Evolutionary conservation across 805 yeast genomes (phyloP), one percentile per base, ranked within the genome.

Genomic region (Wickerhamomyces subpelliculosus): DNA sequence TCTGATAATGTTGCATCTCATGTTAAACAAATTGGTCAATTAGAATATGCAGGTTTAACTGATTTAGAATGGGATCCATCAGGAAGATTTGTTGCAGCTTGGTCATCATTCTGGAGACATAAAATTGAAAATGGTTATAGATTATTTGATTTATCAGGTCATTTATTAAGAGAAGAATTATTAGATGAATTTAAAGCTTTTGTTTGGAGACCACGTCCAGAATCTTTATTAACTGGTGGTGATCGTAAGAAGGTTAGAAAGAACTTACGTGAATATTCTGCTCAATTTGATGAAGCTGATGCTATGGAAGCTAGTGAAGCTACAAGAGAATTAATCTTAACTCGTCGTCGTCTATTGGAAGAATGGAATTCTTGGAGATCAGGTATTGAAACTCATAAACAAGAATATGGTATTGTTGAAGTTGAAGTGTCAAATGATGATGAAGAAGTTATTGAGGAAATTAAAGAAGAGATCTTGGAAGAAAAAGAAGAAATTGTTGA

Each of bases 121-220:
- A 74, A 80, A 53, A 72, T 84, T 45, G 96, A 86, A 57, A 87
- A 89, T 54, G 98, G 98, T 46, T 93, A 80, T 75, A 85, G 78
- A 61, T 65, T 93, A 47, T 89, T 72, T 66, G 94, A 88, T 60
- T 73, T 85, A 61, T 80, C 84, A 35, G 99, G 98, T 55, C 72
- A 69, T 48, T 49, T 79, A 47, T 61, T 86, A 43, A 78, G 80
- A 50, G 93, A 84, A 52, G 95, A 89, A 55, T 62, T 73, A 19
- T 62, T 85, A 44, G 93, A 85, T 52, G 84, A 80, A 39, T 87
- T 93, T 75, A 84, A 80, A 65, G 89, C 84, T 45, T 85, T 90
- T 55, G 70, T 77, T 45, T 93, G 99, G 99, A 84, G 99, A 72
- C 97, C 97, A 55, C 81, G 98, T 68, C 98, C 98, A 36, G 76